Base-by-base conservation (phyloP, 139 green algal genomes). In the Klebsormidium nitens region DNA sequence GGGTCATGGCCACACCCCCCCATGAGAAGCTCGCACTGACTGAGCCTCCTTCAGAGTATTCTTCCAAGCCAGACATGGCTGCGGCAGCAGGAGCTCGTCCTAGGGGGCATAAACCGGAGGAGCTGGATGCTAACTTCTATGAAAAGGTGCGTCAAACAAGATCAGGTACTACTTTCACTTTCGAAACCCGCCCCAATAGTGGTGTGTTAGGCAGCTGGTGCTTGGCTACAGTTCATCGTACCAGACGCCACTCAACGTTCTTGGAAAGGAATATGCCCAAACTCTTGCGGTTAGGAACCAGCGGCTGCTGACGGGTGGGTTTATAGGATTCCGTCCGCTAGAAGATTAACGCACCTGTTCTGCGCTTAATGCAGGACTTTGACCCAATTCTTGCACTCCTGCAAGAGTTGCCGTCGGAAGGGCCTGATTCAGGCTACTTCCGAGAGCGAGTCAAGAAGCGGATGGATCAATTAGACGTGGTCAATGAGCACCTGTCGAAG, bases 321-420 rank as follows among this genome's bases (percentile, higher is more conserved):
- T 64, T 39, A 14, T 19, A 64, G 28, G 14, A 55, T 14, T 39
- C 19, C 14, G 14, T 64, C 14, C 19, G 14, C 14, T 17, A 39
- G 56, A 36, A 59, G 31, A 61, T 67, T 5, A 11, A n/a, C n/a
- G n/a, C n/a, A n/a, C n/a, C n/a, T n/a, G n/a, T n/a, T n/a, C n/a
- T n/a, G n/a, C n/a, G n/a, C n/a, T n/a, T n/a, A n/a, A n/a, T 67
- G 8, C 64, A 72, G 64, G 14, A 44, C 37, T 72, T 72, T 70
- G 64, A 72, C 37, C 64, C 64, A 56, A 36, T 72, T 35, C 28
- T 26, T 37, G 4, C 39, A 4, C 64, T 72, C 34, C 64, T 72
- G 14, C 26, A 72, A 70, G 31, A 32, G 5, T 40, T 72, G 36
- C 64, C 64, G 4, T 28, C 35, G 37, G 6, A 69, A 38, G 64